phyloP scores from a whole-genome alignment of 208 protist genomes.

The Wallacemonas sp. region DNA sequence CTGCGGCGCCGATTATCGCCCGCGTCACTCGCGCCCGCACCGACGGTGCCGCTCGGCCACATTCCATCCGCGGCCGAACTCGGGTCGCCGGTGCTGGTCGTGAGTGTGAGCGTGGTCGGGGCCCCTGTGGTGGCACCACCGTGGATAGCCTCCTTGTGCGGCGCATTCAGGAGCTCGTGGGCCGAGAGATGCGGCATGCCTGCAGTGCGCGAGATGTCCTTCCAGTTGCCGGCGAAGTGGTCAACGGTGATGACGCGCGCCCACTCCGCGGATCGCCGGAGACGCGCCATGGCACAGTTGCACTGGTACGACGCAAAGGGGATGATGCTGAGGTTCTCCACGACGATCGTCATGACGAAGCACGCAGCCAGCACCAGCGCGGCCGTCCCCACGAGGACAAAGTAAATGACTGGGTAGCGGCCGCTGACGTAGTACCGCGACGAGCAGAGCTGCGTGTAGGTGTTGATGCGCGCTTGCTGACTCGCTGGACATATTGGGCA shows the following conservation, averaged over 20 bases:
- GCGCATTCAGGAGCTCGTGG: background rate
- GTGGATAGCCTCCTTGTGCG: background rate
- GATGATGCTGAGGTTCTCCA: background rate
- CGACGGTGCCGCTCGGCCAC: background rate
- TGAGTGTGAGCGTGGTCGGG: background rate
- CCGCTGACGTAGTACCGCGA: background rate
- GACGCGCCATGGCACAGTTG: background rate
- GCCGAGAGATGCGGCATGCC: background rate
- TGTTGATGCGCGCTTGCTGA: slow-evolving; percentile 6
- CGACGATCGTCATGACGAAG: background rate
- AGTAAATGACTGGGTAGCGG: slow-evolving; percentile 1
- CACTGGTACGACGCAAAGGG: slow-evolving; percentile 4
- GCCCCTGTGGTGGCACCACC: too few species aligned
- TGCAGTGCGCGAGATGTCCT: background rate
- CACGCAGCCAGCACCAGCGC: background rate
- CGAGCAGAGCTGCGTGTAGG: slow-evolving; percentile 8
- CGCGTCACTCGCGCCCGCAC: background rate
- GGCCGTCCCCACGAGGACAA: background rate
- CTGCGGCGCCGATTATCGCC: background rate
- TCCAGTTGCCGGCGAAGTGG: background rate
- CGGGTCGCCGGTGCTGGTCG: background rate
- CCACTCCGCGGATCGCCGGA: slow-evolving; percentile 2
- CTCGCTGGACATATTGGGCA: slow-evolving; percentile 1
- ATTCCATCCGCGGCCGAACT: background rate
- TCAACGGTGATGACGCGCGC: background rate